These are phyloP conservation scores for Kwoniella botswanensis DNA, from an alignment of 768 basidiomycete genomes.

Conservation along the genomic window DNA sequence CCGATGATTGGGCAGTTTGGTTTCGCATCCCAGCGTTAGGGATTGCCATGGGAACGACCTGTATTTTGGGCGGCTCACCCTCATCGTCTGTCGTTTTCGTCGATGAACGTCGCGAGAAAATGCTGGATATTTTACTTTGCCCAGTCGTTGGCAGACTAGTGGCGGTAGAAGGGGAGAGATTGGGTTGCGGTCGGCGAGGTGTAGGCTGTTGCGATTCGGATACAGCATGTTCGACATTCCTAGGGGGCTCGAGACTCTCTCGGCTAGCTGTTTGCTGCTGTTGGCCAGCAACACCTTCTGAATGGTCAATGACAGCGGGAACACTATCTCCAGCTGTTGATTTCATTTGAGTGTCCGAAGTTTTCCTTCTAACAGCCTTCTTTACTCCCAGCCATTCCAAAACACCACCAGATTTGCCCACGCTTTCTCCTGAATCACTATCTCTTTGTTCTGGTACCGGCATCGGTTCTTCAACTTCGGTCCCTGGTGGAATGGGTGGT, in stretches of 20 bases:
- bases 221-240: neutral
- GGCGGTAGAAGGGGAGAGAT: conserved; percentile 16
- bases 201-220: conserved; percentile 8
- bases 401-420: conserved; percentile 26
- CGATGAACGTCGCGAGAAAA: conserved; percentile 36
- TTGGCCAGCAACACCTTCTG: neutral
- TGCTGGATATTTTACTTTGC: conserved; percentile 9
- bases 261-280: neutral
- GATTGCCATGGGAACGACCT: conserved; percentile 12
- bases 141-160: conserved; percentile 21
- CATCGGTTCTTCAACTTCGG: conserved; percentile 2
- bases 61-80: neutral
- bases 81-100: conserved; percentile 19
- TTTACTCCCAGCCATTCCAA: conserved; percentile 52
- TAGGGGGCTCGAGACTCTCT: conserved; percentile 5
- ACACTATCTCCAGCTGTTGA: neutral
- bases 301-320: neutral
- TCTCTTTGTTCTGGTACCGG: neutral
- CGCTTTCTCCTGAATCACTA: conserved; percentile 10
- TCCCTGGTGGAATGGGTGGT: conserved; percentile 4
- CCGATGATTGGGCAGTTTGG: conserved; percentile 29
- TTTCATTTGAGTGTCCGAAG: conserved; percentile 31
- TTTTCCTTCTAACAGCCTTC: conserved; percentile 35
- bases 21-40: conserved; percentile 21
- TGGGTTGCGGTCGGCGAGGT: conserved; percentile 16